Percentiles rank a stretch among this genome's conserved stretches.
Conservation (phyloP, 2,329 filamentous ascomycete species). For the Albophoma yamanashiensis region DNA sequence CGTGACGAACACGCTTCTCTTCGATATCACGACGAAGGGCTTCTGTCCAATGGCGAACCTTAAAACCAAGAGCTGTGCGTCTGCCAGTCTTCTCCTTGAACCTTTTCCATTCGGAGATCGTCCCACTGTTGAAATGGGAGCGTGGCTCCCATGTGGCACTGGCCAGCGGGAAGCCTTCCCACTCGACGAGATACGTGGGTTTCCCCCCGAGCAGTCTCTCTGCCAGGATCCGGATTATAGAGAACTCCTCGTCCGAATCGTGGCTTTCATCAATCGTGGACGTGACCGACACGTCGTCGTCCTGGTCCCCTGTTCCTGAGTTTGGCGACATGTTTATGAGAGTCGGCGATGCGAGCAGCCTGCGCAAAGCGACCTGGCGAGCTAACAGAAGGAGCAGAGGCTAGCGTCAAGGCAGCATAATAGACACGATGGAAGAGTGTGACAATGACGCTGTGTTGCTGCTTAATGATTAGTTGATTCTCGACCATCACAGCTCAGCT, state of each 20-base stretch:
- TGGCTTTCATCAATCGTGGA: constrained; percentile 20
- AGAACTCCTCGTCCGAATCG: constrained; percentile 34
- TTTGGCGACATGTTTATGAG: background rate
- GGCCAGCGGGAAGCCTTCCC: constrained; percentile 22
- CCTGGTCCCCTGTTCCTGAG: background rate
- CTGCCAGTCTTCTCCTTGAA: constrained; percentile 24
- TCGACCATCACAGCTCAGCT: background rate
- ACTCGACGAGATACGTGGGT: constrained; percentile 23
- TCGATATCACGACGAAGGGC: constrained; percentile 16
- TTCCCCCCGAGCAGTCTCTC: constrained; percentile 22
- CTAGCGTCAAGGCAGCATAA: background rate
- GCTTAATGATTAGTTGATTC: background rate
- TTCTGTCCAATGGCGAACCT: constrained; percentile 24
- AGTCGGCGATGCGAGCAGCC: background rate
- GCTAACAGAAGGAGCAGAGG: background rate
- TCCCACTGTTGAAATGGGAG: constrained; percentile 26
- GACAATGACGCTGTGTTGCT: background rate
- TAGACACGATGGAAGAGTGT: background rate
- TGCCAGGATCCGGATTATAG: constrained; percentile 40
- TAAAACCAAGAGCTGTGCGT: constrained; percentile 23
- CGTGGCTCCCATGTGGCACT: constrained; percentile 40
- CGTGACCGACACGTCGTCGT: constrained; percentile 19
- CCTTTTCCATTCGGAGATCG: constrained; percentile 32
- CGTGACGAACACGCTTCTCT: constrained; percentile 25
- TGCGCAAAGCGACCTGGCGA: background rate